These are phyloP conservation scores for Starmerella bombicola DNA, from an alignment of 805 yeast genomes.

Conservation along the genomic window DNA sequence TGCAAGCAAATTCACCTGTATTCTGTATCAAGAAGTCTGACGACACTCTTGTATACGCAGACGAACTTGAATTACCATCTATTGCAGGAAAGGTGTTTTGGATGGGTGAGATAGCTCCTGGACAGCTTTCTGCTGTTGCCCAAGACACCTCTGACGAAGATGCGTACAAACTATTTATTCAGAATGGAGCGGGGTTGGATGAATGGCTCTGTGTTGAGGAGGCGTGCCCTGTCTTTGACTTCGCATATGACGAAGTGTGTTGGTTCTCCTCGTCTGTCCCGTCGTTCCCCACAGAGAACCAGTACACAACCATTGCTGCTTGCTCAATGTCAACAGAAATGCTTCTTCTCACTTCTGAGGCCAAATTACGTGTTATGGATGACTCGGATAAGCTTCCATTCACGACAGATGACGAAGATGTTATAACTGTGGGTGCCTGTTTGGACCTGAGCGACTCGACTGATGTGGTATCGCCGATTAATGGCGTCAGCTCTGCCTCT, in stretches of 20 bases:
- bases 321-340: constrained; percentile 19
- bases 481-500: constrained; percentile 11
- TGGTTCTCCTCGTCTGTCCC: constrained; percentile 13
- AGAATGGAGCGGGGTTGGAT: not conserved
- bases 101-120: not conserved
- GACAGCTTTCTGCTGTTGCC: constrained; percentile 1
- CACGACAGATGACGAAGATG: constrained; percentile 17
- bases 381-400: constrained; percentile 19
- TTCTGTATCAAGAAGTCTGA: not conserved
- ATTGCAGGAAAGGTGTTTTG: not conserved
- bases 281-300: constrained; percentile 4
- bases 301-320: constrained; percentile 9
- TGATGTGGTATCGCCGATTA: constrained; percentile 7
- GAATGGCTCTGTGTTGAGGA: constrained; percentile 9
- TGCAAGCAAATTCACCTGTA: not conserved
- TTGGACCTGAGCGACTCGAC: constrained; percentile 7
- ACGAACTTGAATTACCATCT: not conserved
- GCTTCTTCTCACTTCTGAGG: not conserved
- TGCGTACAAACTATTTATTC: constrained; percentile 3
- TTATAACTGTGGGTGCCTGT: constrained; percentile 17
- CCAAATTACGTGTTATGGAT: constrained; percentile 6
- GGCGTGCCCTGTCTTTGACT: constrained; percentile 19
- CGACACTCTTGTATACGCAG: not conserved
- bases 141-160: constrained; percentile 1
- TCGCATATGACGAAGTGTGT: constrained; percentile 4